phyloP scores from a whole-genome alignment of 805 yeast species.

The Ogataea ganodermae region DNA sequence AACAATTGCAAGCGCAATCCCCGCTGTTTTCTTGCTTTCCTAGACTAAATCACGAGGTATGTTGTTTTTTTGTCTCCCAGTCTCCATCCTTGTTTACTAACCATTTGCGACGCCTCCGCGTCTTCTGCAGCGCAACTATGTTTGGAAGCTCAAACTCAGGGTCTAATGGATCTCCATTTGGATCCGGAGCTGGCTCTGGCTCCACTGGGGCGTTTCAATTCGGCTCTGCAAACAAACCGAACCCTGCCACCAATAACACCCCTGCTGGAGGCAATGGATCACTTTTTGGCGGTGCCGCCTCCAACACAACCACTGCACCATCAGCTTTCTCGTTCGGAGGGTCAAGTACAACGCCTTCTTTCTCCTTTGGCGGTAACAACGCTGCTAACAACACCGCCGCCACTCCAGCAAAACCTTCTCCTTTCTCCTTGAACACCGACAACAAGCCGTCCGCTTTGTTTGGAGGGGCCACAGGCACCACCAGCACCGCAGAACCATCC shows the following conservation, averaged over 20 bases:
- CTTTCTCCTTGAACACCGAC: constrained; percentile 19
- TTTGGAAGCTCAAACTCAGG: constrained; percentile 5
- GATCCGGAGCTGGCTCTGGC: constrained; percentile 1
- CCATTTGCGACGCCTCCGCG: neutral
- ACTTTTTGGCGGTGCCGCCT: constrained; percentile 1
- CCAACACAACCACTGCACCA: constrained; percentile 1
- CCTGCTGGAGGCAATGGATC: constrained; percentile 1
- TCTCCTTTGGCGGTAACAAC: constrained; percentile 2
- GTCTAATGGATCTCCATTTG: constrained; percentile 1
- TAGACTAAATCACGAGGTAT: neutral
- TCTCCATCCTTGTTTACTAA: neutral
- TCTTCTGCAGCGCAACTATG: neutral
- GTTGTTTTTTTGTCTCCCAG: neutral
- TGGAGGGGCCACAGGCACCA: constrained; percentile 19
- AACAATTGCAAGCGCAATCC: neutral
- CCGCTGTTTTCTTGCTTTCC: neutral
- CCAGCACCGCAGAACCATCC: constrained; percentile 5
- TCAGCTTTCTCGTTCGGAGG: constrained; percentile 16
- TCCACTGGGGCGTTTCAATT: constrained; percentile 8
- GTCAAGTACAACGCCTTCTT: neutral
- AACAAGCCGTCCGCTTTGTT: constrained; percentile 24
- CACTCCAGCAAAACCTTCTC: constrained; percentile 14
- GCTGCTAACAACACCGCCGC: constrained; percentile 3
- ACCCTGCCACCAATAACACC: neutral
- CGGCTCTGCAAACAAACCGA: constrained; percentile 10